Percentiles rank a stretch among this genome's conserved stretches.
Conservation (phyloP, 306 rosid genomes). For the Cucurbita pepo region DNA sequence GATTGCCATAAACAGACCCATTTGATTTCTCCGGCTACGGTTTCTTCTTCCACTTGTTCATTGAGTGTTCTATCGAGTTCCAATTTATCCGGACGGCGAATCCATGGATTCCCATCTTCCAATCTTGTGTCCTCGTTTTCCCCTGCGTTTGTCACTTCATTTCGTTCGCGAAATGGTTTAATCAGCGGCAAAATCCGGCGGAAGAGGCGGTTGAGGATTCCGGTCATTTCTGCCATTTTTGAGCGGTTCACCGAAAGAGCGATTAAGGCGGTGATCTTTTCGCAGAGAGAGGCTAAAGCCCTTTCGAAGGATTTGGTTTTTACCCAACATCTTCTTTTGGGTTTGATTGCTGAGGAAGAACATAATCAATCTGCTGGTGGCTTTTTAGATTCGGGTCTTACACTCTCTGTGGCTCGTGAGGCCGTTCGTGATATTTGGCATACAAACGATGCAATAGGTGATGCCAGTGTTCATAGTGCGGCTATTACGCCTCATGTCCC, state of each 20-base stretch:
- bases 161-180: background rate
- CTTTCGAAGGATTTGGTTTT: constrained; percentile 43
- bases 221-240: constrained; percentile 27
- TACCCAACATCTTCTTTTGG: constrained; percentile 63
- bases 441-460: background rate
- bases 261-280: constrained; percentile 48
- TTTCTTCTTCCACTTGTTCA: constrained; percentile 5
- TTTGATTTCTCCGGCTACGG: background rate
- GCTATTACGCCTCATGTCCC: constrained; percentile 18
- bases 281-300: constrained; percentile 60
- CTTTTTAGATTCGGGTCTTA: constrained; percentile 48
- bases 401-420: constrained; percentile 45
- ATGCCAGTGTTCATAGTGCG: background rate
- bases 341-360: constrained; percentile 56
- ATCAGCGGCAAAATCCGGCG: background rate
- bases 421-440: constrained; percentile 37
- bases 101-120: background rate
- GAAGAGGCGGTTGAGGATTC: constrained; percentile 9
- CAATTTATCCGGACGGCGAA: background rate
- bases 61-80: background rate
- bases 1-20: constrained; percentile 3
- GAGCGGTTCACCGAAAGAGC: constrained; percentile 75
- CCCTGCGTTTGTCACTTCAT: background rate
- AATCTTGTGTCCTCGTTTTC: background rate
- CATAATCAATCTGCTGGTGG: constrained; percentile 23